These are phyloP conservation scores for Melaleuca quinquenervia DNA, from an alignment of 345 rosid species.

Conservation along the genomic window DNA sequence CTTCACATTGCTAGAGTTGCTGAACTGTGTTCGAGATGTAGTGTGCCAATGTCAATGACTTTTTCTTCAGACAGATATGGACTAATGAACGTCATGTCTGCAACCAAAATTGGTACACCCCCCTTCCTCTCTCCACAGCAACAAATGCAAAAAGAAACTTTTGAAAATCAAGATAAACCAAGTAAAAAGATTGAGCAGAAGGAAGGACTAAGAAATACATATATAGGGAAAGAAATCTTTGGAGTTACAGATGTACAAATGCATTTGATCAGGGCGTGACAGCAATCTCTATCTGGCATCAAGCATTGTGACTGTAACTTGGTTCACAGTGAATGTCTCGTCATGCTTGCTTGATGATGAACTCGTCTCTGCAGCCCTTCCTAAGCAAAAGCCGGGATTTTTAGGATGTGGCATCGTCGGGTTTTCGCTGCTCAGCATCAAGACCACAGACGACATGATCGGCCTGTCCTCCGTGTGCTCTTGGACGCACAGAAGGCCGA, in stretches of 20 bases:
- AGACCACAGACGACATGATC: conserved; percentile 40
- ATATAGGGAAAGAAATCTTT: background rate
- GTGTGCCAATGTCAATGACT: background rate
- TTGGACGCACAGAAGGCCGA: conserved; percentile 77
- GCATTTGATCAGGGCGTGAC: background rate
- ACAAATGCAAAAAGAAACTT: background rate
- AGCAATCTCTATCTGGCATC: conserved; percentile 35
- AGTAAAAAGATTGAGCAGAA: background rate
- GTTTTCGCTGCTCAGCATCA: conserved; percentile 66
- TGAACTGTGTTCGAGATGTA: background rate
- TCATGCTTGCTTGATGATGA: conserved; percentile 46
- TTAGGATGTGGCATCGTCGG: conserved; percentile 49
- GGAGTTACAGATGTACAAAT: conserved; percentile 1
- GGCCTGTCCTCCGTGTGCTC: conserved; percentile 71
- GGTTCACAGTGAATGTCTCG: conserved; percentile 55
- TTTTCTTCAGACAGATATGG: background rate
- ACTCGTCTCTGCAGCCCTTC: conserved; percentile 43
- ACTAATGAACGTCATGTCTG: background rate
- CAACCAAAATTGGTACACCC: background rate
- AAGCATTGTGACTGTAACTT: conserved; percentile 59
- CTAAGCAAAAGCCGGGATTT: conserved; percentile 55
- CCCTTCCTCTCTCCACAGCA: background rate
- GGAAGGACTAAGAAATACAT: background rate
- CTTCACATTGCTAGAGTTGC: background rate
- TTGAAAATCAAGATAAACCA: background rate